Evolutionary conservation across 768 basidiomycete genomes (phyloP), one percentile per base, ranked within the genome.

Genomic region (Dendrothele bispora): DNA sequence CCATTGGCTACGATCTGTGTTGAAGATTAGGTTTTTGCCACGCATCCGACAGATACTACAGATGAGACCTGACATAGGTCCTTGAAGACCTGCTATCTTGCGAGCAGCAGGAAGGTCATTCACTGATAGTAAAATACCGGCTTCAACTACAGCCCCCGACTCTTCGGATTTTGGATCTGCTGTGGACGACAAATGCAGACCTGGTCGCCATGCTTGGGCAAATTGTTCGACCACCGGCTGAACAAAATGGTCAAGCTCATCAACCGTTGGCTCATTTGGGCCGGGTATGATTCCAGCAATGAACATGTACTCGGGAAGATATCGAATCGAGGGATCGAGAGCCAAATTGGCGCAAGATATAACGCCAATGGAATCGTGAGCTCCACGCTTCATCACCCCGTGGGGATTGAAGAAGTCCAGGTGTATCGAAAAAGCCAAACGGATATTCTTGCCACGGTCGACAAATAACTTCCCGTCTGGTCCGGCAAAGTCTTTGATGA

Each of bases 201-300:
- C 66, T 1, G 40, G 41, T 5, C 51, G 5, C 66, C 69, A 78
- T 14, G 63, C 51, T 0, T 54, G 43, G 0, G 61, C 29, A 1
- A 78, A 48, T 15, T 75, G 63, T 3, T 66, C 40, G 0, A 76
- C 61, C 0, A 77, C 52, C 0, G 66, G 64, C 0, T 28, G n/a
- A 0, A 77, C 46, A 10, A 66, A 62, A 26, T 70, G 64, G 25
- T 74, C 72, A 1, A 71, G 43, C 29, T 74, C 48, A 0, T 59
- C 50, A 0, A 54, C 40, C 0, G 54, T 52, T 0, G 73, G 71
- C n/a, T 72, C 61, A 4, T 56, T 43, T 0, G 72, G 74, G 0
- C 73, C 66, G 1, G 69, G 71, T 4, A 72, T 67, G 28, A 73
- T 46, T 0, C 65, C 72, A 0, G 60, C 63, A 0, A 72, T 54